These are phyloP conservation scores for Phaeosphaeriaceae sp. DNA, from an alignment of 2,329 filamentous ascomycete genomes.

Conservation along the genomic window DNA sequence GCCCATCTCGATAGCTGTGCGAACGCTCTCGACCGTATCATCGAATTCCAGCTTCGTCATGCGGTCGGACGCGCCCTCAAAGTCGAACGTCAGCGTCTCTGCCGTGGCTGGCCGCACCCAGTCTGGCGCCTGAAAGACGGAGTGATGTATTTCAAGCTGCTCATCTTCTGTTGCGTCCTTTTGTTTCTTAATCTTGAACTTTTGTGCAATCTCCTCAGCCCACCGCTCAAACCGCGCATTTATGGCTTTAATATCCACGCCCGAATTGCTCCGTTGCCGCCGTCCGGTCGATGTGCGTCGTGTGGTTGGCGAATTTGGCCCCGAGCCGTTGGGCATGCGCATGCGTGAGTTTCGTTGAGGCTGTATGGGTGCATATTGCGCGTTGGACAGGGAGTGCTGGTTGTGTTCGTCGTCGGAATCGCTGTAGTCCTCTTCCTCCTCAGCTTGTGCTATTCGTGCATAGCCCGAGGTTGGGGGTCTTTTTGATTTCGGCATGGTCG, in stretches of 20 bases:
- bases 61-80: constrained; percentile 65
- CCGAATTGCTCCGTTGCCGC: constrained; percentile 76
- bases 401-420: constrained; percentile 50
- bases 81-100: constrained; percentile 70
- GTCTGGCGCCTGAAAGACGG: constrained; percentile 92
- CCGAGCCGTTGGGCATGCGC: constrained; percentile 47
- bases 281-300: constrained; percentile 41
- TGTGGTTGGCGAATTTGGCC: constrained; percentile 40
- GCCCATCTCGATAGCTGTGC: constrained; percentile 85
- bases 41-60: constrained; percentile 87
- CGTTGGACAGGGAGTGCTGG: constrained; percentile 45
- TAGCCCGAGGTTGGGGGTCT: constrained; percentile 58
- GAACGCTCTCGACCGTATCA: constrained; percentile 86
- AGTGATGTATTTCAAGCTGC: constrained; percentile 93
- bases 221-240: constrained; percentile 93
- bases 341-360: constrained; percentile 53
- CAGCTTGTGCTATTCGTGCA: constrained; percentile 60
- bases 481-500: constrained; percentile 40
- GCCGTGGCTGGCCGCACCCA: constrained; percentile 81
- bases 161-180: constrained; percentile 79
- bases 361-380: constrained; percentile 58
- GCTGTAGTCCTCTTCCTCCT: constrained; percentile 56
- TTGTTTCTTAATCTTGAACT: constrained; percentile 86
- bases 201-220: constrained; percentile 97
- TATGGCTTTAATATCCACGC: constrained; percentile 97